phyloP scores from a whole-genome alignment of 306 rosid species.

The Ammopiptanthus mongolicus region DNA sequence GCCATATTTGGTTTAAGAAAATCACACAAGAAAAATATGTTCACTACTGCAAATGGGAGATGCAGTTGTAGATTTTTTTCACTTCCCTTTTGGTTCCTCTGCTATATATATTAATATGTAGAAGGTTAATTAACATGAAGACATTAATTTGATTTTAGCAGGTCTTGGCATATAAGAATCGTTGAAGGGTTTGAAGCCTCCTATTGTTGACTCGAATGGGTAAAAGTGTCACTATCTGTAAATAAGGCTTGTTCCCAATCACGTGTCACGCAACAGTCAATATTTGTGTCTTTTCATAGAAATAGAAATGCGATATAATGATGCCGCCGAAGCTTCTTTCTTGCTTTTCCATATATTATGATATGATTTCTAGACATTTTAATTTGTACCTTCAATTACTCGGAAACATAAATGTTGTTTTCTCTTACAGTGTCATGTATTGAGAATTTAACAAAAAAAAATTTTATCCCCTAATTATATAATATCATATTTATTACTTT shows the following conservation, averaged over 20 bases:
- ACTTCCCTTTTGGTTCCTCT: neutral
- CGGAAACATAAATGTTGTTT: neutral
- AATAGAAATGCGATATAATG: neutral
- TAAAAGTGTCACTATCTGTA: neutral
- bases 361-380: neutral
- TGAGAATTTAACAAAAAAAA: too few relatives aligned
- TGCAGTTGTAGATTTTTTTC: neutral
- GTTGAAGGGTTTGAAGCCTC: constrained; percentile 21
- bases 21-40: neutral
- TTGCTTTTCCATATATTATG: neutral
- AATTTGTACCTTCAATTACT: neutral
- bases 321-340: constrained; percentile 31
- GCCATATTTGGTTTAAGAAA: constrained; percentile 38
- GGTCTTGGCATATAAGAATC: neutral
- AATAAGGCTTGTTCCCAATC: neutral
- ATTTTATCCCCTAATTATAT: too few relatives aligned
- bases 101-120: neutral
- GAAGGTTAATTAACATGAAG: neutral
- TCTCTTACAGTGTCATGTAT: neutral
- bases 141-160: neutral
- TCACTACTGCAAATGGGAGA: neutral
- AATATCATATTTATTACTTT: too few relatives aligned
- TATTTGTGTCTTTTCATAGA: constrained; percentile 22
- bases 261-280: constrained; percentile 17
- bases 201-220: constrained; percentile 24